phyloP scores from a whole-genome alignment of 345 rosid genomes.

The Euphorbia pulcherrima region DNA sequence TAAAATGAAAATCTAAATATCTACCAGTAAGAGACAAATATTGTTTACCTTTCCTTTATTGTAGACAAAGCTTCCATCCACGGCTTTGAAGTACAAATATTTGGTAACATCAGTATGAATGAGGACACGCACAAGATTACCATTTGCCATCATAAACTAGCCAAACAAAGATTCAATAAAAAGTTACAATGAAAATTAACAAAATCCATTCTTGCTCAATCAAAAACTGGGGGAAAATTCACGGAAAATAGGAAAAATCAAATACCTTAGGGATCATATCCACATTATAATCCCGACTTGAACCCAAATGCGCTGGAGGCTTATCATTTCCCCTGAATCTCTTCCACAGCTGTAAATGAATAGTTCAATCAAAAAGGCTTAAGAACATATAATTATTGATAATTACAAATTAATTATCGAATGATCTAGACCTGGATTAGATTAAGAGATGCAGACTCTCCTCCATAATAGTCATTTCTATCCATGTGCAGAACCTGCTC shows the following conservation, averaged over 20 bases:
- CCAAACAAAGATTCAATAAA: slow-evolving; percentile 6
- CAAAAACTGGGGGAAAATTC: background rate
- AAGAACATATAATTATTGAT: background rate
- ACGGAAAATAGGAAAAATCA: slow-evolving; percentile 2
- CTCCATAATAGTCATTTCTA: slow-evolving; percentile 94
- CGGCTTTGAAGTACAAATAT: slow-evolving; percentile 90
- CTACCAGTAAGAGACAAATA: background rate
- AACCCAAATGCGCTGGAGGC: slow-evolving; percentile 88
- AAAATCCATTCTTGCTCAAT: background rate
- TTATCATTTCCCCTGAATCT: slow-evolving; percentile 82
- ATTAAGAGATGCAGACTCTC: slow-evolving; percentile 95
- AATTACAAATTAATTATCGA: background rate
- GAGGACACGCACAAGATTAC: slow-evolving; percentile 94
- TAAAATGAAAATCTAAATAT: background rate
- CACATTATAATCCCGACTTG: slow-evolving; percentile 94
- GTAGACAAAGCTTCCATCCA: slow-evolving; percentile 90
- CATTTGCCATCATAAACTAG: slow-evolving; percentile 98
- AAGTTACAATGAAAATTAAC: background rate
- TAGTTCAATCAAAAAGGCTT: slow-evolving; percentile 3
- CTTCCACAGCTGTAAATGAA: slow-evolving; percentile 76
- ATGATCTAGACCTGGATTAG: slow-evolving; percentile 66
- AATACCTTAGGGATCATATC: slow-evolving; percentile 96
- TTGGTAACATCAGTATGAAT: slow-evolving; percentile 93
- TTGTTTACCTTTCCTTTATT: slow-evolving; percentile 83
- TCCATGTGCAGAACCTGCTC: slow-evolving; percentile 96